Evolutionary conservation across 1,139 yeast species (phyloP).

Genomic region (Sugiyamaella japonica): DNA sequence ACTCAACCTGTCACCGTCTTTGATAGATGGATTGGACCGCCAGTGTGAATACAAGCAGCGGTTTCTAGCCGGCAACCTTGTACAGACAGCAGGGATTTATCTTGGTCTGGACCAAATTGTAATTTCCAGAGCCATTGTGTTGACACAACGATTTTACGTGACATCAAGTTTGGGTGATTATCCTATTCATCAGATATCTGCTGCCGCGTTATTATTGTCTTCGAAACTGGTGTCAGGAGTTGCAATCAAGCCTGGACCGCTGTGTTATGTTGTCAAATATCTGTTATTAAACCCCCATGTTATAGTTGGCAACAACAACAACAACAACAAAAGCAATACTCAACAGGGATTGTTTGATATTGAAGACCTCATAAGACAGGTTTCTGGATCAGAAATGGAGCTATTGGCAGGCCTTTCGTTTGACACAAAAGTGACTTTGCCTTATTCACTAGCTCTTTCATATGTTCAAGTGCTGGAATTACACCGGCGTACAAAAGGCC

Average conservation of each 20-base stretch:
- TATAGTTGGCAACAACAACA: neutral
- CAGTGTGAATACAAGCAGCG: constrained; percentile 9
- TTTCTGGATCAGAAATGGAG: constrained; percentile 16
- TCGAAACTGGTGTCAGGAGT: constrained; percentile 17
- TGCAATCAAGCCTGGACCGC: constrained; percentile 12
- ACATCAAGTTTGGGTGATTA: constrained; percentile 10
- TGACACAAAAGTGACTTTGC: constrained; percentile 30
- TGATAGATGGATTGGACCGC: constrained; percentile 2
- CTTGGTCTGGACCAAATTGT: constrained; percentile 22
- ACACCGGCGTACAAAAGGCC: constrained; percentile 11
- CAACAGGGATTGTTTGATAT: neutral
- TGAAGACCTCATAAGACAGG: neutral
- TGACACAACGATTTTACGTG: constrained; percentile 25
- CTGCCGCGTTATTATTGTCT: constrained; percentile 22
- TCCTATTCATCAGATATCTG: constrained; percentile 10
- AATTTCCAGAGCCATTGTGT: constrained; percentile 25
- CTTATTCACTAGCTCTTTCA: constrained; percentile 31
- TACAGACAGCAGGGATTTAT: constrained; percentile 24
- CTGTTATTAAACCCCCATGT: neutral
- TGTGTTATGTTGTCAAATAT: constrained; percentile 7
- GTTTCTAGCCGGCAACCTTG: constrained; percentile 16
- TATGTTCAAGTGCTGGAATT: constrained; percentile 29
- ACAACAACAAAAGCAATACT: neutral
- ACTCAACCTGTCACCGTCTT: constrained; percentile 13
- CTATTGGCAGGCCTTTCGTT: constrained; percentile 27